Evolutionary conservation across 352 stramenopile genomes (phyloP), one percentile per base, ranked within the genome.

Genomic region (Phytophthora brassicae): DNA sequence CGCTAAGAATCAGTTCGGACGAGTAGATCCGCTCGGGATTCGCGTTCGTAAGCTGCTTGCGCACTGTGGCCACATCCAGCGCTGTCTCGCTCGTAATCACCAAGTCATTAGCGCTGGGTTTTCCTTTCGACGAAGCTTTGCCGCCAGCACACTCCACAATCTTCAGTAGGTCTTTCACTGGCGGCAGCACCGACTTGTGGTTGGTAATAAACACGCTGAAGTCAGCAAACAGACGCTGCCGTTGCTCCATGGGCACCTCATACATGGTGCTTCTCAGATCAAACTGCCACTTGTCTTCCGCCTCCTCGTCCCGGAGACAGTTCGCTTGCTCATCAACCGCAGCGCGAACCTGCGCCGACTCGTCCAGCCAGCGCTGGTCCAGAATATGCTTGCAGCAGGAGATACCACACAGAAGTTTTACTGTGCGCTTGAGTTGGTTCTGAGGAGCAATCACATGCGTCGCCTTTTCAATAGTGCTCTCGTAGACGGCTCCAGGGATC

Each of bases 391-490:
- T 44, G 35, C 77, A 87, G 50, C 71, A 82, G 9, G 77, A 82
- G 17, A 87, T 81, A 4, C 77, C 75, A 22, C 77, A 85, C 38
- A 87, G 53, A 23, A 87, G 50, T 61, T 87, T 87, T 29, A 87
- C 75, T 6, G 77, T 87, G 17, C 77, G 72, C 59, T 87, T 87
- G 2, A 87, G 46, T 14, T 79, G 50, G 26, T 70, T 57, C 17
- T 66, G 50, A 28, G 71, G 75, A 47, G 67, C 77, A 49, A 87
- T 66, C 24, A 87, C 47, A 66, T 87, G 77, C 7, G 73, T 87
- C 6, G 70, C 77, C 8, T 67, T 70, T 16, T 75, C 61, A 33
- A 87, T 64, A 24, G 72, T 63, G 28, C 65, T 63, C 58, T 87
- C 75, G 36, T 81, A 84, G 4, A 57, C 47, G 12, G 75, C 77